phyloP scores from a whole-genome alignment of 768 basidiomycete species.

The Lactifluus subvellereus region DNA sequence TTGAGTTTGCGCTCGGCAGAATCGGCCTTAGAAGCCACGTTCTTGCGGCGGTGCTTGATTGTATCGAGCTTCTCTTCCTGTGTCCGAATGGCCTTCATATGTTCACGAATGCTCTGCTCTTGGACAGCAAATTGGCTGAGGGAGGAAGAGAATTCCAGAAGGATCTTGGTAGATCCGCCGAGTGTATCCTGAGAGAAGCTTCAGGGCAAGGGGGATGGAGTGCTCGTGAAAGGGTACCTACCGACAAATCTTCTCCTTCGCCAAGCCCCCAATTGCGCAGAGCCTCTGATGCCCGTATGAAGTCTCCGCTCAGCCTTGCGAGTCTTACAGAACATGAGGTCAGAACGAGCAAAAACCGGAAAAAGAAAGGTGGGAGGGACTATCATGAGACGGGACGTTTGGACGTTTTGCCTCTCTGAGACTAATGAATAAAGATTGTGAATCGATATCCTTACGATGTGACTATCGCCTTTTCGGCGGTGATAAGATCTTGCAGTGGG shows the following conservation, averaged over 20 bases:
- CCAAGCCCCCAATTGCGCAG: slow-evolving; percentile 67
- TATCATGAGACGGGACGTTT: background rate
- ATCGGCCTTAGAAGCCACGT: slow-evolving; percentile 66
- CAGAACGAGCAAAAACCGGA: background rate
- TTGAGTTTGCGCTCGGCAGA: slow-evolving; percentile 80
- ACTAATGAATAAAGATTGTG: slow-evolving; percentile 3
- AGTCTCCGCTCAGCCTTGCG: slow-evolving; percentile 60
- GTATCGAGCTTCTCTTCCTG: slow-evolving; percentile 81
- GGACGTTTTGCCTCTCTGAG: background rate
- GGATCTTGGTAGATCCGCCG: slow-evolving; percentile 58
- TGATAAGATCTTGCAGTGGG: slow-evolving; percentile 83
- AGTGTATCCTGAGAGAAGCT: slow-evolving; percentile 57
- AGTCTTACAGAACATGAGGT: slow-evolving; percentile 36
- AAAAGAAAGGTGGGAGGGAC: background rate
- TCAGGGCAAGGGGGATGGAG: background rate
- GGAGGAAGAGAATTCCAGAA: slow-evolving; percentile 61
- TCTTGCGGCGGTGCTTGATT: slow-evolving; percentile 61
- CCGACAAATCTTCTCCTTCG: slow-evolving; percentile 79
- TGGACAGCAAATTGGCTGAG: slow-evolving; percentile 65
- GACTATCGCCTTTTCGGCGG: slow-evolving; percentile 78
- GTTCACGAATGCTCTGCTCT: slow-evolving; percentile 59
- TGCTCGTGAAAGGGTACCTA: slow-evolving; percentile 33
- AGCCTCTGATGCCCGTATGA: slow-evolving; percentile 65
- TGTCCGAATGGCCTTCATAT: slow-evolving; percentile 78
- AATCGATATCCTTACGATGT: slow-evolving; percentile 47